Evolutionary conservation across 2,329 filamentous ascomycete genomes (phyloP).

Genomic region (Sporothrix euskadiensis): DNA sequence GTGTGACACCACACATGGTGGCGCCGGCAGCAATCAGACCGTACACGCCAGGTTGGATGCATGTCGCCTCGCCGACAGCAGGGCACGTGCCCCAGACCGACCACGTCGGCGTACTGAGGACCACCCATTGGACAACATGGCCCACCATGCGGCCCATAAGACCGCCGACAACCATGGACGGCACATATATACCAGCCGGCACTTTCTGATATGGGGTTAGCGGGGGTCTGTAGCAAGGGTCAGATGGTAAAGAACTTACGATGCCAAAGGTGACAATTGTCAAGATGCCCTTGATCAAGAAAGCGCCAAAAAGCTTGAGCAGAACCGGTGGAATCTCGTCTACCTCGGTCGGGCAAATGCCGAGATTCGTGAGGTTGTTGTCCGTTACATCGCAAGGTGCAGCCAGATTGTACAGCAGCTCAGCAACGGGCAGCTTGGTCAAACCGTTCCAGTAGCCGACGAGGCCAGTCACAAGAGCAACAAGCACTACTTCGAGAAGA

Average conservation of each 20-base stretch:
- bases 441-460: conserved; percentile 92
- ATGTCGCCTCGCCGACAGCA: conserved; percentile 69
- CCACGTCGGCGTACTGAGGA: conserved; percentile 70
- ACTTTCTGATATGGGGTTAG: conserved; percentile 62
- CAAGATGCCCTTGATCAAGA: conserved; percentile 84
- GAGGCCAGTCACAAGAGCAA: conserved; percentile 80
- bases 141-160: conserved; percentile 86
- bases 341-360: conserved; percentile 71
- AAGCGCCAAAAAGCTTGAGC: conserved; percentile 69
- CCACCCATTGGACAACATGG: conserved; percentile 79
- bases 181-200: conserved; percentile 94
- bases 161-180: conserved; percentile 97
- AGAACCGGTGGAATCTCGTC: conserved; percentile 81
- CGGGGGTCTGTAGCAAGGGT: background rate
- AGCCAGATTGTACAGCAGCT: conserved; percentile 85
- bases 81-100: conserved; percentile 75
- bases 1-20: conserved; percentile 96
- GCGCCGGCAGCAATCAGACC: conserved; percentile 91
- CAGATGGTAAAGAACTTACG: conserved; percentile 45
- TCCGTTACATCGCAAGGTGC: conserved; percentile 78
- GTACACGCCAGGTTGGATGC: conserved; percentile 95
- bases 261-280: conserved; percentile 93
- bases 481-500: conserved; percentile 81
- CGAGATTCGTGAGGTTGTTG: conserved; percentile 62
- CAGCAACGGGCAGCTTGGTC: conserved; percentile 85